A percentile compares a stretch with the other conserved stretches of the same genome.
Evolutionary conservation across 208 protist genomes (phyloP).

Genomic region (Angomonas ambiguus): DNA sequence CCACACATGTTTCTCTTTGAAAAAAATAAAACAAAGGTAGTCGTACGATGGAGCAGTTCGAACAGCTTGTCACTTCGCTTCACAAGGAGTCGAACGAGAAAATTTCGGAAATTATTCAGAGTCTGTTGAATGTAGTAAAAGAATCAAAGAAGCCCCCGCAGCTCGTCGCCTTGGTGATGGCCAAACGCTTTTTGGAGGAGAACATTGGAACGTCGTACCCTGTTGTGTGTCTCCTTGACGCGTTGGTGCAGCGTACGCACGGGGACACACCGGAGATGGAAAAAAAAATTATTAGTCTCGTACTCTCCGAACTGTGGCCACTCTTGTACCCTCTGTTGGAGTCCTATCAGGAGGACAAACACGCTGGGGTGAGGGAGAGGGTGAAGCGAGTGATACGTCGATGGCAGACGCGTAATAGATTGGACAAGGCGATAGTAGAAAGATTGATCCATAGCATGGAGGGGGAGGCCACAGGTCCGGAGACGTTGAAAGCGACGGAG

Average conservation of each 20-base stretch:
- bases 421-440: constrained; percentile 21
- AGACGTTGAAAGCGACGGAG: too few species aligned
- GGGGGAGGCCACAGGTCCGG: not conserved
- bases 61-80: constrained; percentile 37
- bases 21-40: not conserved
- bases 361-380: constrained; percentile 44
- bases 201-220: constrained; percentile 48
- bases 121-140: constrained; percentile 24
- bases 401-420: constrained; percentile 41
- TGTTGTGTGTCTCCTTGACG: constrained; percentile 69
- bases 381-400: constrained; percentile 43
- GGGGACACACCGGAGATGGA: constrained; percentile 14
- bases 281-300: constrained; percentile 19
- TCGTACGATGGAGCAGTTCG: constrained; percentile 44
- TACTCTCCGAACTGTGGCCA: constrained; percentile 54
- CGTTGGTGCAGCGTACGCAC: constrained; percentile 21
- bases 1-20: not conserved
- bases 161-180: constrained; percentile 54
- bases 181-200: constrained; percentile 52
- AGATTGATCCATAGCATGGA: constrained; percentile 30
- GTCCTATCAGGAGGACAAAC: constrained; percentile 20
- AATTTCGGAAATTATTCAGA: constrained; percentile 33
- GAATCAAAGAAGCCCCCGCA: constrained; percentile 27
- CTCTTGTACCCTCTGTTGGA: constrained; percentile 30
- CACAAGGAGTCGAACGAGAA: constrained; percentile 67